These are phyloP conservation scores for Chalciporus chontae DNA, from an alignment of 768 basidiomycete genomes.

Conservation along the genomic window DNA sequence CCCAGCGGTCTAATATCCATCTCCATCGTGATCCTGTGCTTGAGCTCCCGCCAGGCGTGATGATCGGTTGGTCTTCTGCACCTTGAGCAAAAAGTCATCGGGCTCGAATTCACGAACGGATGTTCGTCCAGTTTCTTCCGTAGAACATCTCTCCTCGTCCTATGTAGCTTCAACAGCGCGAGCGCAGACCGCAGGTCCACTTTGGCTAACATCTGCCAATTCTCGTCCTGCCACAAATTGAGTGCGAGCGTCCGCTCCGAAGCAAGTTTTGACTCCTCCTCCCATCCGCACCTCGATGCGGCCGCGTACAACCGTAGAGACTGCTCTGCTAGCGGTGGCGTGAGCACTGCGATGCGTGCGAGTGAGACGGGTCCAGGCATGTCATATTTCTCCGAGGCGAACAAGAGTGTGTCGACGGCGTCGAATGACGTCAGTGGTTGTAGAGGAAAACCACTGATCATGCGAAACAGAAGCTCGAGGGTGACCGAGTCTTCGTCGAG, in stretches of 20 bases:
- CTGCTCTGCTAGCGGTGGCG: slow-evolving; percentile 45
- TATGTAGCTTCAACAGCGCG: slow-evolving; percentile 53
- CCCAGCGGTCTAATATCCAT: slow-evolving; percentile 58
- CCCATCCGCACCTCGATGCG: slow-evolving; percentile 59
- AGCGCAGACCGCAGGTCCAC: slow-evolving; percentile 51
- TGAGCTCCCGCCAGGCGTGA: slow-evolving; percentile 63
- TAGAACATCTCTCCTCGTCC: slow-evolving; percentile 46
- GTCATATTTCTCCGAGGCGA: slow-evolving; percentile 67
- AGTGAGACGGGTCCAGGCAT: slow-evolving; percentile 64
- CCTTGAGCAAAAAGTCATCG: slow-evolving; percentile 40
- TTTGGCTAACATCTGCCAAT: slow-evolving; percentile 44
- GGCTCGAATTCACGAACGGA: slow-evolving; percentile 53
- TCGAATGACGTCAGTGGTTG: slow-evolving; percentile 48
- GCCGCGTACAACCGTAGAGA: slow-evolving; percentile 53
- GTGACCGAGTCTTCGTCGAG: slow-evolving; percentile 55
- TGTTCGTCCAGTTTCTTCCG: slow-evolving; percentile 48
- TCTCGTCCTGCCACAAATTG: slow-evolving; percentile 45
- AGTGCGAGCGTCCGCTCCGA: slow-evolving; percentile 53
- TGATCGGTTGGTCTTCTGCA: slow-evolving; percentile 52
- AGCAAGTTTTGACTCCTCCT: slow-evolving; percentile 49
- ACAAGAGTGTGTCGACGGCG: slow-evolving; percentile 52
- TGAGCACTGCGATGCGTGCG: slow-evolving; percentile 54
- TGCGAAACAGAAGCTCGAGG: slow-evolving; percentile 54
- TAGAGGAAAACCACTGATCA: slow-evolving; percentile 59
- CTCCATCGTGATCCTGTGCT: slow-evolving; percentile 52